Evolutionary conservation across 2,329 filamentous ascomycete genomes (phyloP), one percentile per base, ranked within the genome.

Genomic region (Bipolaris bicolor): DNA sequence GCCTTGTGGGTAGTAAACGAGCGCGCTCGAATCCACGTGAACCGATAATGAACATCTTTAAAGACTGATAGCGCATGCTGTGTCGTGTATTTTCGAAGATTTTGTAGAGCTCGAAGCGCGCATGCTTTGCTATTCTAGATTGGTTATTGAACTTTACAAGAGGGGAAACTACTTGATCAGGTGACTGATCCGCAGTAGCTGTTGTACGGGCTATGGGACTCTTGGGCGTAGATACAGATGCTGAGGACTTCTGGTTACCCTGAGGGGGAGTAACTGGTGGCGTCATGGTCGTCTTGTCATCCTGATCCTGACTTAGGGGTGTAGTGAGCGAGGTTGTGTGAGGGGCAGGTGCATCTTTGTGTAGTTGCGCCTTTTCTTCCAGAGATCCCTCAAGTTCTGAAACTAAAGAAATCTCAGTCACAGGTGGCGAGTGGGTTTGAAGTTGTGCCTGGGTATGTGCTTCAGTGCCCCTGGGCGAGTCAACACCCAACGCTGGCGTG

Each of bases 21-120:
- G 44, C 57, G 33, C 64, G 64, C 15, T 54, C 49, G 18, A 55
- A 60, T 6, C 68, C 65, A 6, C 66, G 67, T 9, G 63, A 59
- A 10, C 61, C 49, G 5, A 52, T 44, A 11, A 66, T 34, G 18
- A 44, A 48, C 50, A 65, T 61, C 1, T 6, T 58, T 1, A 22
- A 7, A 0, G 52, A 55, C 33, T 53, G 24, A 15, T 37, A 18
- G 9, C 36, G 18, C 50, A 67, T 57, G 1, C 44, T 18, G 7
- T 41, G 11, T 5, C 58, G 50, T 11, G 68, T 70, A 29, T 58
- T 52, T 4, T 11, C 29, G 46, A 49, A 64, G 11, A 55, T 52
- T 13, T 36, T 49, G 3, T 46, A 24, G 22, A 43, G 50, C 33
- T 50, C 46, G 10, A 33, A 44, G 18, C 59, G 58, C 13, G 29